Base-by-base conservation (phyloP, 768 basidiomycete genomes). In the Pholiota conissans region DNA sequence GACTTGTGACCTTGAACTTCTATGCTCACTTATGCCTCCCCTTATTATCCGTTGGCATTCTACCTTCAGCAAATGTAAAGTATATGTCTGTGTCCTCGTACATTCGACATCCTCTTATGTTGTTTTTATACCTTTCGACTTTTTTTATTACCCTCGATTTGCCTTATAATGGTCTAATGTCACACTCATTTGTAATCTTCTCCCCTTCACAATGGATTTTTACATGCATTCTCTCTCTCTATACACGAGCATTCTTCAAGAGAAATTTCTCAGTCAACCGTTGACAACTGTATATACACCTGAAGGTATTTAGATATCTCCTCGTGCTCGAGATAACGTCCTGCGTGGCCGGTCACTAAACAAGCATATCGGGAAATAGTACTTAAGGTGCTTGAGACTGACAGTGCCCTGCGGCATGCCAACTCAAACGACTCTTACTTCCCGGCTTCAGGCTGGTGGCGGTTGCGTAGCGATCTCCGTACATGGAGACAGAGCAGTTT, bases 391-490 rank as follows among this genome's bases (percentile, higher is more conserved):
- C 16, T 39, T 8, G 16, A 16, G 37, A 39, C 16, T n/a, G n/a
- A 6, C 9, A 18, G 37, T 16, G 37, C 22, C 42, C 18, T 18
- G n/a, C 20, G 16, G 29, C 37, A 56, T 51, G 50, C 55, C 47
- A 51, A 30, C 51, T 49, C 34, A 49, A 24, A 30, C 67, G 28
- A 26, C 59, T 46, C 28, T 58, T 35, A 68, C 74, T 29, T 55
- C 67, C 49, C 70, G 63, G 59, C 65, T 78, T 28, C 59, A 69
- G 16, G 67, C 76, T 32, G 90, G 89, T 28, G 69, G 75, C 24
- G 90, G 90, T 14, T 79, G 80, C 27, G 83, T 92, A 55, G 68
- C 71, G n/a, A 71, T 88, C 30, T 71, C 75, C 3, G 67, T 73
- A 14, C 79, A 86, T 66, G 86, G 84, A 14, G 70, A 76, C 13